Evolutionary conservation across 306 rosid species (phyloP).

Genomic region (Coriaria nepalensis): DNA sequence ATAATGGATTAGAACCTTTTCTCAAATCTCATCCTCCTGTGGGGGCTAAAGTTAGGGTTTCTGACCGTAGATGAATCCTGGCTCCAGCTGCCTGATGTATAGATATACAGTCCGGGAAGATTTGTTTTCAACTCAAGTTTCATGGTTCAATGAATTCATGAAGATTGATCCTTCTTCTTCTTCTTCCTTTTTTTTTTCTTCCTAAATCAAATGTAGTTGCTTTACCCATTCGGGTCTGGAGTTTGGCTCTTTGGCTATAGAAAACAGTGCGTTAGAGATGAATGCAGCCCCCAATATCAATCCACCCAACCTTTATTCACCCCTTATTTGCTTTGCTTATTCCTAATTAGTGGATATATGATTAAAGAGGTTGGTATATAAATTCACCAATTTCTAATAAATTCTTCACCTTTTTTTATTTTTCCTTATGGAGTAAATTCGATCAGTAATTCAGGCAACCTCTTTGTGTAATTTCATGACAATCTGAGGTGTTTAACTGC

Average conservation of each 20-base stretch:
- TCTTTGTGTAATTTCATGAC: slow-evolving; percentile 30
- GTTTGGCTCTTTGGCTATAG: slow-evolving; percentile 77
- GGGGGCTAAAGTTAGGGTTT: slow-evolving; percentile 5
- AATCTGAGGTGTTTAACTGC: slow-evolving; percentile 49
- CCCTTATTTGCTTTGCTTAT: slow-evolving; percentile 7
- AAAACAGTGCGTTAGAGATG: slow-evolving; percentile 57
- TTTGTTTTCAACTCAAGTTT: neutral
- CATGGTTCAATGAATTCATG: neutral
- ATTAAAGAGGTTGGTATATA: slow-evolving; percentile 38
- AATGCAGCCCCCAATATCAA: slow-evolving; percentile 65
- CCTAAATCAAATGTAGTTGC: neutral
- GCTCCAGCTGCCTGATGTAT: too few relatives aligned
- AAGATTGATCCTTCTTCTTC: too few relatives aligned
- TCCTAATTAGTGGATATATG: slow-evolving; percentile 12
- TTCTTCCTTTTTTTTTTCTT: too few relatives aligned
- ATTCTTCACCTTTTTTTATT: neutral
- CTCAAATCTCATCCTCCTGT: too few relatives aligned
- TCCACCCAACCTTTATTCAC: slow-evolving; percentile 20
- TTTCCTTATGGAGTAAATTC: neutral
- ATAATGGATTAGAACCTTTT: too few relatives aligned
- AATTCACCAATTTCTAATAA: neutral
- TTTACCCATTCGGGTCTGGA: slow-evolving; percentile 39
- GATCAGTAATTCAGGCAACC: slow-evolving; percentile 95
- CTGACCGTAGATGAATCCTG: neutral
- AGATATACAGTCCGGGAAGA: neutral